Evolutionary conservation across 768 basidiomycete genomes (phyloP), one percentile per base, ranked within the genome.

Genomic region (Macrolepiota albuminosa): DNA sequence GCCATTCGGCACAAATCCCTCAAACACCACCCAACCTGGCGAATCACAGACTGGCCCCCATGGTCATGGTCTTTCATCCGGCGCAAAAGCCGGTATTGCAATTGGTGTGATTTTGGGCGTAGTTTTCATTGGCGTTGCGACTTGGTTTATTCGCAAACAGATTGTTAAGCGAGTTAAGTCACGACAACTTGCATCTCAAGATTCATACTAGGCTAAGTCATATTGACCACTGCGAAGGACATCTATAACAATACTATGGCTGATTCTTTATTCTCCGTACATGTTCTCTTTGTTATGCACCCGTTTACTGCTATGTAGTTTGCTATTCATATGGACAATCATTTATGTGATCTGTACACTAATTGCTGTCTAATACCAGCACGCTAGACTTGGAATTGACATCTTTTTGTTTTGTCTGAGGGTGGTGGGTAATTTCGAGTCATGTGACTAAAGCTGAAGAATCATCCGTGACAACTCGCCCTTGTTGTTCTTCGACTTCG

Each of bases 1-100:
- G 89, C 89, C 89, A 0, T 87, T 81, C 59, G 86, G 84, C 16
- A 76, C 76, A 1, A 81, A 82, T 55, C 84, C 84, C 6, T 72
- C 67, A 33, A 66, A 67, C 39, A 69, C 64, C 14, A 60, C 59
- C 4, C 37, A 39, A 26, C 43, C 54, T 6, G 14, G 14, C 18
- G 33, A n/a, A 29, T 13, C 43, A 68, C 68, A 31, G 63, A 71
- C 1, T 47, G 43, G 45, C 29, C 21, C 21, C 21, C 21, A 21
- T 21, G 33, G 39, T 13, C 43, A 47, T 56, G 45, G 6, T 4
- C 58, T n/a, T 51, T 68, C 51, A 37, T 58, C 36, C 50, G 33
- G 53, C 61, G 48, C 56, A 26, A 51, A 51, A 47, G 59, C 47
- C 49, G 58, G 37, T 36, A 76, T 88, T 49, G 78, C 79, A 14